Base-by-base conservation (phyloP, 495 filamentous ascomycete species). In the Sporormia fimetaria region DNA sequence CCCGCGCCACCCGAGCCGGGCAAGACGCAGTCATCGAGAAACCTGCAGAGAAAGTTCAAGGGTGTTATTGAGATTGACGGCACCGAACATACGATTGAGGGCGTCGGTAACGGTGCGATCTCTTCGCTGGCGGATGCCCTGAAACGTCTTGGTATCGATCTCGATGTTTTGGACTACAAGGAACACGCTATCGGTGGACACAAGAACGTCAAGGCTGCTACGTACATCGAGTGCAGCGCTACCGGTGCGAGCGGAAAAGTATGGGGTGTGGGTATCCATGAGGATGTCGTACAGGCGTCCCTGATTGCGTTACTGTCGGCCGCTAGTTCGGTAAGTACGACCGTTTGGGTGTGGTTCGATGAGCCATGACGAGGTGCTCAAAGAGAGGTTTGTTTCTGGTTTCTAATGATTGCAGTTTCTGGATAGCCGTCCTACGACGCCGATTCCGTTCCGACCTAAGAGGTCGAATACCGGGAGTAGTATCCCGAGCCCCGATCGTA, bases 251-350 rank as follows among this genome's bases (percentile, higher is more conserved):
- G 68, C 21, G 66, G 81, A 51, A 78, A 71, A 51, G 84, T 94
- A 8, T 98, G 90, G 92, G 90, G 90, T 50, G 84, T 98, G 15
- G 90, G 88, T 35, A 84, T 98, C 47, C 84, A 95, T 60, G 79
- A 88, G 54, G 90, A 98, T 65, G 83, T 92, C 25, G 86, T 93
- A 10, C 86, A 94, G 63, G 85, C 83, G 51, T 86, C 78, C 62
- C 70, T 98, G 57, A 83, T 87, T 58, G 88, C 90, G 27, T 68
- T 96, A 31, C 66, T 98, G 54, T 78, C 76, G 40, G 90, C 90
- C 22, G 90, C 90, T 22, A 82, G 75, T 65, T 90, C 81, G 52
- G 87, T 90, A 72, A 74, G 82, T 71, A 33, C 31, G 37, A 16
- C 25, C 33, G 12, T 15, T 20, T 7, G 16, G 3, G 26, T 31